Base-by-base conservation (phyloP, 768 basidiomycete species). In the Xerocomellus chrysenteron region DNA sequence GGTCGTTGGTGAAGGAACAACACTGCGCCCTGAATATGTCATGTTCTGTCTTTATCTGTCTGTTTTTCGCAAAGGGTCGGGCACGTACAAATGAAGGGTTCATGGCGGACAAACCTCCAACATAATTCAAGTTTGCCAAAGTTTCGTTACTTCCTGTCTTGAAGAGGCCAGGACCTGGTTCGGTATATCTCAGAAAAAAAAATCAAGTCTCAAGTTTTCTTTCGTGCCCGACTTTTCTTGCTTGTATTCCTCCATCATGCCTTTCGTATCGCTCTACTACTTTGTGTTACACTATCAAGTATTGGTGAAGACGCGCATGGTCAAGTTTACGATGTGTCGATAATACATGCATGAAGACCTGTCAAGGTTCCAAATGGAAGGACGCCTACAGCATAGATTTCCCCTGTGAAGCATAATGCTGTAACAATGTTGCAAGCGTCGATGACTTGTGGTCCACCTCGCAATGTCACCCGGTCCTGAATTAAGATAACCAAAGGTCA, bases 141-240 rank as follows among this genome's bases (percentile, higher is more conserved):
- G 72, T 78, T 78, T 76, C 80, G 71, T 77, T 76, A 74, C 75
- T 77, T 72, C 66, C 68, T 75, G 68, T 73, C 74, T 72, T 76
- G 77, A 76, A 79, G 76, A 78, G 70, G 71, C 61, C 62, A 62
- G 58, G 61, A 72, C 76, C 63, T 71, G 76, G 80, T 80, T 80
- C 80, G 77, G 78, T 84, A 82, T 72, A 70, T 76, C 74, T 19
- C 49, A 51, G 37, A 80, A 75, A 80, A 75, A 75, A 75, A 75
- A 75, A 69, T 75, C 82, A 84, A 85, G 82, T 82, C 83, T 80
- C 83, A 85, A 85, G 83, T 86, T 74, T 80, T 74, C 72, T 78
- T 68, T 78, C 77, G 75, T 78, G 78, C 71, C 74, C 80, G 69
- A 75, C 76, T 73, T 81, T 78, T 82, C 78, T 77, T 77, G 72